A percentile compares a stretch with the other conserved stretches of the same genome.
phyloP scores from a whole-genome alignment of 495 filamentous ascomycete species.

The Penicillium robsamsonii region DNA sequence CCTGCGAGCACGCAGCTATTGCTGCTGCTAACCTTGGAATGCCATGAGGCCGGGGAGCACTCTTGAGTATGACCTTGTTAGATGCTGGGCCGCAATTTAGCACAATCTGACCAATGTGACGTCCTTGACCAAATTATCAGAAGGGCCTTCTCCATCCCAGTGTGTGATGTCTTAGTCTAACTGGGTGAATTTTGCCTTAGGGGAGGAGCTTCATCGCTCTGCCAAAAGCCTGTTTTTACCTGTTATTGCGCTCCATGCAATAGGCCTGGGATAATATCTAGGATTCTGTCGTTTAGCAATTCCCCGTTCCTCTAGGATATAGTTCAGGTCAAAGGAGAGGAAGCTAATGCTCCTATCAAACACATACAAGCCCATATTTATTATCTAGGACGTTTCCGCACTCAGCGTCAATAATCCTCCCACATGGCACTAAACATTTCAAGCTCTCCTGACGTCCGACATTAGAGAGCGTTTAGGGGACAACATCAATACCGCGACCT shows the following conservation, averaged over 20 bases:
- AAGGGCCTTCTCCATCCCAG: constrained; percentile 1
- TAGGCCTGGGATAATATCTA: not conserved
- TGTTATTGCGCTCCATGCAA: not conserved
- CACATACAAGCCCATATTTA: constrained; percentile 2
- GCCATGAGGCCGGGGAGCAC: not conserved
- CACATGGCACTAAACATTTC: not conserved
- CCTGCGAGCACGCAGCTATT: not conserved
- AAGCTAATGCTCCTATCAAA: constrained; percentile 6
- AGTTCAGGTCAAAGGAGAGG: constrained; percentile 4
- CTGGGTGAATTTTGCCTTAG: not conserved
- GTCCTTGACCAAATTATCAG: constrained; percentile 5
- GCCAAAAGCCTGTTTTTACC: not conserved
- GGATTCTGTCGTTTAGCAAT: not conserved
- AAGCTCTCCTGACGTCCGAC: not conserved
- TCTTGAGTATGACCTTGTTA: not conserved
- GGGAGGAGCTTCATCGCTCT: not conserved
- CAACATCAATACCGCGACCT: constrained; percentile 3
- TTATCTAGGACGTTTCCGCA: constrained; percentile 5
- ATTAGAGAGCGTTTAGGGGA: constrained; percentile 1
- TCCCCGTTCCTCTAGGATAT: not conserved
- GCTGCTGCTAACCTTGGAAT: not conserved
- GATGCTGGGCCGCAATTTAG: not conserved
- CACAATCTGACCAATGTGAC: constrained; percentile 8
- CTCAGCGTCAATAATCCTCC: not conserved
- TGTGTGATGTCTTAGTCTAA: constrained; percentile 1